Percentiles rank a stretch among this genome's conserved stretches.
These are phyloP conservation scores for Solanum tacnaense DNA, from an alignment of 257 asterid species.

Conservation along the genomic window DNA sequence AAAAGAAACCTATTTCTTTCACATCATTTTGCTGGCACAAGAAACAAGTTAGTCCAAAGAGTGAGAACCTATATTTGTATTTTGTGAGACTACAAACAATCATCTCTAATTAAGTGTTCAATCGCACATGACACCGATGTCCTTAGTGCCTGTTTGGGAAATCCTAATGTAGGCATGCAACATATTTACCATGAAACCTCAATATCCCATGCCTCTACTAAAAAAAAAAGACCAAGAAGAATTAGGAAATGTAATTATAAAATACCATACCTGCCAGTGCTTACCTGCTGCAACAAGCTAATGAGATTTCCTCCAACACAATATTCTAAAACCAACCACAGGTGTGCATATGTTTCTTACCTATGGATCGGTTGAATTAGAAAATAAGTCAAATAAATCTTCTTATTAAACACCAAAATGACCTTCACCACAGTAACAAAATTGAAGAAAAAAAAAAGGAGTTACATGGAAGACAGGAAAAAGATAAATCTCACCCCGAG, in stretches of 20 bases:
- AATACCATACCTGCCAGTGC: not conserved
- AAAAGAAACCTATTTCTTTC: no score
- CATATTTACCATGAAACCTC: not conserved
- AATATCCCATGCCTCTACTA: not conserved
- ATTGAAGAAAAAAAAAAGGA: not conserved
- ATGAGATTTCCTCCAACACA: constrained; percentile 97
- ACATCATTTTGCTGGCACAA: no score
- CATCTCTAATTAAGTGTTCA: not conserved
- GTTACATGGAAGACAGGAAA: not conserved
- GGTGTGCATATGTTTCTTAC: constrained; percentile 97
- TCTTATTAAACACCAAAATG: not conserved
- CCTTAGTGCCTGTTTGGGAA: not conserved
- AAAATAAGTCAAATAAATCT: not conserved
- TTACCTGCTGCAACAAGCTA: constrained; percentile 88
- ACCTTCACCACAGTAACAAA: not conserved
- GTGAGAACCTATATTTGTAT: not conserved
- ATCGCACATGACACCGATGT: not conserved
- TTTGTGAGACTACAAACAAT: not conserved
- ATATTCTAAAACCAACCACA: constrained; percentile 96
- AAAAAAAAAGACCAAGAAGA: not conserved
- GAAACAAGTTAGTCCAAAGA: no score
- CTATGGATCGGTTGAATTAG: constrained; percentile 24
- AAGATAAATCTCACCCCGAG: constrained; percentile 50
- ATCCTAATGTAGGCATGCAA: not conserved
- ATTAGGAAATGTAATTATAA: not conserved